Evolutionary conservation across 768 basidiomycete genomes (phyloP).

Genomic region (Amanita jacksonii): DNA sequence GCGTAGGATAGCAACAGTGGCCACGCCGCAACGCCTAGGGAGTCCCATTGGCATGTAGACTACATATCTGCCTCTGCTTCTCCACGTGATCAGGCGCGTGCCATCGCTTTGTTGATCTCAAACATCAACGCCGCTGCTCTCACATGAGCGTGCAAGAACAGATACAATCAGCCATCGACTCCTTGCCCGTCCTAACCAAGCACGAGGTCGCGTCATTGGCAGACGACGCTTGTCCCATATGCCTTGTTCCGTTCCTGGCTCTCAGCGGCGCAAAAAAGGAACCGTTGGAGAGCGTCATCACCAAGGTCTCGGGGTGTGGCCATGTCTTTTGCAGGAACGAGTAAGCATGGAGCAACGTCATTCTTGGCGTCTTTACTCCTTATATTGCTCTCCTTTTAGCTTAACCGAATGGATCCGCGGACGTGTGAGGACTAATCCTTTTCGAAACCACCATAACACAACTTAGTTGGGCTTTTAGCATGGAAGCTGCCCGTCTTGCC

Average conservation of each 20-base stretch:
- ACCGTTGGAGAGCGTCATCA: conserved; percentile 32
- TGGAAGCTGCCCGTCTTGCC: conserved; percentile 63
- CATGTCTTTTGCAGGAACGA: conserved; percentile 63
- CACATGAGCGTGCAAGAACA: conserved; percentile 16
- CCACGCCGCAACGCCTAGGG: conserved; percentile 71
- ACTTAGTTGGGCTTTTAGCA: conserved; percentile 31
- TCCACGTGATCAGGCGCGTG: neutral
- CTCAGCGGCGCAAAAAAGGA: conserved; percentile 27
- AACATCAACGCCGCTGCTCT: too few species aligned
- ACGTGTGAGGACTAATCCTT: conserved; percentile 27
- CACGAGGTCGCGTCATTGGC: conserved; percentile 25
- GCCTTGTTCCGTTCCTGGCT: conserved; percentile 41
- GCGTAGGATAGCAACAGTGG: conserved; percentile 73
- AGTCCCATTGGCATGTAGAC: neutral
- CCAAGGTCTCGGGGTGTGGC: conserved; percentile 48
- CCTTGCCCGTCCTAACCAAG: conserved; percentile 32
- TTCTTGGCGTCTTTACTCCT: neutral
- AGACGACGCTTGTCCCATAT: conserved; percentile 59
- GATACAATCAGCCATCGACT: conserved; percentile 30
- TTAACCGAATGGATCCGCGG: conserved; percentile 59
- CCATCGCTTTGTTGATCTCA: conserved; percentile 6
- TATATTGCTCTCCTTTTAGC: conserved; percentile 32
- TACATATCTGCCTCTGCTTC: neutral
- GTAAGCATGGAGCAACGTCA: conserved; percentile 23
- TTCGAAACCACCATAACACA: neutral